Base-by-base conservation (phyloP, 345 rosid genomes). In the Eutrema japonicum region DNA sequence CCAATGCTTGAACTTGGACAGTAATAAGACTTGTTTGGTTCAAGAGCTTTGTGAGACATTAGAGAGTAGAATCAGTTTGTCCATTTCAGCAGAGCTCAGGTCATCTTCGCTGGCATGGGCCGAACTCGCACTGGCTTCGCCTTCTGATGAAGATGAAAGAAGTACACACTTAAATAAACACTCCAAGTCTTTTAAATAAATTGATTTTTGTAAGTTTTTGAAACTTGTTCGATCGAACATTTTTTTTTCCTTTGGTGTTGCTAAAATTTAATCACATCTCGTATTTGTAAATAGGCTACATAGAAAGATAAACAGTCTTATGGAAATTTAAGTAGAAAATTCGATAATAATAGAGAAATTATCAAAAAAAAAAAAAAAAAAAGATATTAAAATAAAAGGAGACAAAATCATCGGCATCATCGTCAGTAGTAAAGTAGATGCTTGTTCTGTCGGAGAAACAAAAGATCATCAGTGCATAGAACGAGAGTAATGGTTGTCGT, bases 101-200 rank as follows among this genome's bases (percentile, higher is more conserved):
- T 81, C 98, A 0, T 87, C 97, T 33, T 86, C 98, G 57, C 75
- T 92, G 83, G 99, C 98, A 0, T 96, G 99, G 99, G 98, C 99
- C 0, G 98, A 96, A 85, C 90, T 85, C 11, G 98, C 92, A 0
- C 85, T 96, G 50, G 80, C 90, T 13, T 87, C 97, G 0, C 78
- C 78, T 33, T 60, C 50, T 86, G 76, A 84, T 66, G 47, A 62
- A 68, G 41, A 52, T 33, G 68, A 75, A 51, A 69, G 37, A 55
- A 56, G 60, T 40, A 62, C 50, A 59, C 58, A 66, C 49, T n/a
- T 18, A 45, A 45, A 45, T 45, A 45, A 13, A n/a, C 49, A 45
- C 8, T 45, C 8, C 9, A 10, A 52, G 4, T 52, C 57, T 52
- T 52, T 6, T 11, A 30, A 11, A 52, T 52, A 40, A 10, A 2